phyloP scores from a whole-genome alignment of 2,329 filamentous ascomycete genomes.

The Ascochyta pisi region DNA sequence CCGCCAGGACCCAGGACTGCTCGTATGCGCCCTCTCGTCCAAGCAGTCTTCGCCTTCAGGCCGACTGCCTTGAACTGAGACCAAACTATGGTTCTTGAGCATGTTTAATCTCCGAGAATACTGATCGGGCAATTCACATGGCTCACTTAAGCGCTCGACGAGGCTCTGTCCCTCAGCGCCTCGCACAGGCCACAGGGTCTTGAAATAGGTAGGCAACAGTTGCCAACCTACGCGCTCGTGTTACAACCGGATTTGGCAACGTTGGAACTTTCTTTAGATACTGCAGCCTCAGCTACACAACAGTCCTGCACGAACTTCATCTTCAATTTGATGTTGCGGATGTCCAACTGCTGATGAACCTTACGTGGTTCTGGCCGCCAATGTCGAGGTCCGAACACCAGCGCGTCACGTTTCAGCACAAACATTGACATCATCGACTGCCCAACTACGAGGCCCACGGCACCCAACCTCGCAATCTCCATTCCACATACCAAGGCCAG shows the following conservation, averaged over 20 bases:
- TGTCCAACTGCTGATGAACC: conserved; percentile 17
- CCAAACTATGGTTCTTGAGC: conserved; percentile 15
- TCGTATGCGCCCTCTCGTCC: conserved; percentile 21
- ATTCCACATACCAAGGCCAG: background rate
- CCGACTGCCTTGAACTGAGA: conserved; percentile 21
- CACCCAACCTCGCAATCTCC: conserved; percentile 15
- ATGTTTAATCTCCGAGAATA: conserved; percentile 15
- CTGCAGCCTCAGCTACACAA: conserved; percentile 23
- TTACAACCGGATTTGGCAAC: conserved; percentile 31
- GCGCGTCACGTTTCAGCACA: conserved; percentile 31
- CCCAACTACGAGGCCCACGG: conserved; percentile 12
- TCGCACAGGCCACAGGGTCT: conserved; percentile 23
- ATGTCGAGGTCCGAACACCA: conserved; percentile 16
- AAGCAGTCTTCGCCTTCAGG: conserved; percentile 15
- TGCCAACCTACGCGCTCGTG: conserved; percentile 39
- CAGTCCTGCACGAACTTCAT: conserved; percentile 23
- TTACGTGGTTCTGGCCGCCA: conserved; percentile 20
- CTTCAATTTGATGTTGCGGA: conserved; percentile 13
- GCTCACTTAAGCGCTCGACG: conserved; percentile 32
- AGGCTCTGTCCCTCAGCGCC: conserved; percentile 39
- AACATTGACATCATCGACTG: conserved; percentile 17
- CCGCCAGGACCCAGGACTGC: conserved; percentile 13
- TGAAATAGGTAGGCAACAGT: conserved; percentile 29
- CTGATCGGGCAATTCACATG: conserved; percentile 23
- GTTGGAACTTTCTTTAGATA: conserved; percentile 18